These are phyloP conservation scores for Scorias spongiosa DNA, from an alignment of 2,329 filamentous ascomycete species.

Conservation along the genomic window DNA sequence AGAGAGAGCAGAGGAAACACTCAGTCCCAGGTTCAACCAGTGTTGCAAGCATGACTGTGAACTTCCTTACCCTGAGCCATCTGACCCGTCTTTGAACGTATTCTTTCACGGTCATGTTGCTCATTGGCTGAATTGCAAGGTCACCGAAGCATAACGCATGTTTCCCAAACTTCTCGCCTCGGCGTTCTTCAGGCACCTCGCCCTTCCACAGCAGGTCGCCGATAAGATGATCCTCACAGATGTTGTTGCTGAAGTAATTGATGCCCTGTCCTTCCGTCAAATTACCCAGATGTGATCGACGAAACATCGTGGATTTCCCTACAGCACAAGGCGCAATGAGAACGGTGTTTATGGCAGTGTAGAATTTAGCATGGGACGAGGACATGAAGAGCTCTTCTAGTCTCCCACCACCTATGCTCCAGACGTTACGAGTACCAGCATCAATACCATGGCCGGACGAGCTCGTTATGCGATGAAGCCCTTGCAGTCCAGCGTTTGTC, in stretches of 20 bases:
- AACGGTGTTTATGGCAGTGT: constrained; percentile 90
- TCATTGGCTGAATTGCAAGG: constrained; percentile 77
- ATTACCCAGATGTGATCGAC: constrained; percentile 71
- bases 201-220: constrained; percentile 79
- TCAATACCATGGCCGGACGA: constrained; percentile 1
- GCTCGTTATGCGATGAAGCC: constrained; percentile 4
- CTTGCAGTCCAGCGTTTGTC: constrained; percentile 1
- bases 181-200: constrained; percentile 28
- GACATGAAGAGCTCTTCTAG: constrained; percentile 93
- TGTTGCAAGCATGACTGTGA: constrained; percentile 77
- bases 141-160: constrained; percentile 77
- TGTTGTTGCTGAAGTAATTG: constrained; percentile 87
- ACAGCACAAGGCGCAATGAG: constrained; percentile 83
- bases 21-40: constrained; percentile 88
- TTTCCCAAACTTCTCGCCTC: constrained; percentile 44
- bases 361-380: constrained; percentile 91
- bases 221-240: constrained; percentile 95
- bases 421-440: constrained; percentile 9
- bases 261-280: constrained; percentile 56
- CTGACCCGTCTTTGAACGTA: constrained; percentile 71
- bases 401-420: constrained; percentile 52
- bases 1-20: constrained; percentile 65
- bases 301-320: constrained; percentile 98
- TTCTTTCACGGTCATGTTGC: constrained; percentile 58
- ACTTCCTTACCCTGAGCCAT: constrained; percentile 89